These are phyloP conservation scores for Angomonas deanei DNA, from an alignment of 208 protist genomes.

Conservation along the genomic window DNA sequence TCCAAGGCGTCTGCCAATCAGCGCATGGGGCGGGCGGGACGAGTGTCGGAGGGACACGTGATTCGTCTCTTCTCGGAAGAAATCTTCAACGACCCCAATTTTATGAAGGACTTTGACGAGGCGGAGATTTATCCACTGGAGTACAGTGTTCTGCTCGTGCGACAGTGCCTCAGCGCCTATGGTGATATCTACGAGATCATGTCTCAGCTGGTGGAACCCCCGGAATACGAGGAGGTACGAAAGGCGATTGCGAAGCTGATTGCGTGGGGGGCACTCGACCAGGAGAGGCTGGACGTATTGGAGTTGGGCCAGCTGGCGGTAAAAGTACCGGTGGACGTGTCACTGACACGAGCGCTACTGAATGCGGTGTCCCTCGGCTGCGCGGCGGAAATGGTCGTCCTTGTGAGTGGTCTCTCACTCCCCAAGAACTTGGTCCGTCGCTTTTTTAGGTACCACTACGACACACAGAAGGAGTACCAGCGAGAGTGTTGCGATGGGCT, in stretches of 20 bases:
- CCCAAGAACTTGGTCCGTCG: conserved; percentile 8
- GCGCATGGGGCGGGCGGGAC: conserved; percentile 94
- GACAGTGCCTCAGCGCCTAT: conserved; percentile 12
- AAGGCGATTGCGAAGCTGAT: conserved; percentile 10
- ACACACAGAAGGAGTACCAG: conserved; percentile 12
- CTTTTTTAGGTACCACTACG: conserved; percentile 12
- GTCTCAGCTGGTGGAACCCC: conserved; percentile 18
- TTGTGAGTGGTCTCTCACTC: conserved; percentile 13
- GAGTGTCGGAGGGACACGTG: conserved; percentile 89
- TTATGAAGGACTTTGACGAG: conserved; percentile 18
- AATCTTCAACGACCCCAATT: background rate
- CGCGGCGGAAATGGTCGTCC: conserved; percentile 15
- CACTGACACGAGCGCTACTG: conserved; percentile 13
- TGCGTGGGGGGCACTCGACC: conserved; percentile 17
- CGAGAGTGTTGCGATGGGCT: background rate
- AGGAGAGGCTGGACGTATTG: conserved; percentile 7
- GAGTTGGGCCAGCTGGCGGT: conserved; percentile 15
- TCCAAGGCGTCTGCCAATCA: conserved; percentile 91
- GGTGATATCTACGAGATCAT: conserved; percentile 15
- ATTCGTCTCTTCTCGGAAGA: conserved; percentile 87
- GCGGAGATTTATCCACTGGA: conserved; percentile 20
- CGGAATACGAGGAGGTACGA: conserved; percentile 3
- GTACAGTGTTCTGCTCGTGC: conserved; percentile 18
- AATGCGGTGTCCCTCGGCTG: conserved; percentile 11
- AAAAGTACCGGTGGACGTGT: conserved; percentile 14